A percentile compares a stretch with the other conserved stretches of the same genome.
These are phyloP conservation scores for Xylariales sp. DNA, from an alignment of 2,329 filamentous ascomycete genomes.

Conservation along the genomic window DNA sequence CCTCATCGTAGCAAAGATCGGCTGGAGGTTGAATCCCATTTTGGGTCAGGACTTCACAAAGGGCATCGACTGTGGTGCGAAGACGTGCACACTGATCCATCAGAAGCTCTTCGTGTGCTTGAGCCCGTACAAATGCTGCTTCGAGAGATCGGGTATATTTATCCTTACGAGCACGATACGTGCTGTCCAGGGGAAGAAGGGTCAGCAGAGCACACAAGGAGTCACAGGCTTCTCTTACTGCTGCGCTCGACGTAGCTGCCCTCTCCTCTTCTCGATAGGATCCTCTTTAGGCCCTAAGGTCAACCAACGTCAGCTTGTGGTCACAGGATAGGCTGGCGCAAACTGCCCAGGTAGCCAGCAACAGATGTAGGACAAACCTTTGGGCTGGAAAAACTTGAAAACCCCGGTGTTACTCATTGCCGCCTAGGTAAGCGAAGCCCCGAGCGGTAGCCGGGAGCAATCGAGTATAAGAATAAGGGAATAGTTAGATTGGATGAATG, in stretches of 20 bases:
- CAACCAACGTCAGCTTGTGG: neutral
- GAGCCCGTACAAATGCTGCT: neutral
- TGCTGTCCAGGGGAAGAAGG: too few species aligned
- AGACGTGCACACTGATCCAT: constrained; percentile 1
- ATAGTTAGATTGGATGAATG: too few species aligned
- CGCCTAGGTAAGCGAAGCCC: too few species aligned
- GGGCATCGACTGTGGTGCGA: neutral
- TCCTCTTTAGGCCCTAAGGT: constrained; percentile 1
- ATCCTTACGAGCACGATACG: constrained; percentile 6
- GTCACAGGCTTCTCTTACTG: too few species aligned
- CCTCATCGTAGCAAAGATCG: neutral
- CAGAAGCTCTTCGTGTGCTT: neutral
- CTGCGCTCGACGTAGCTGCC: constrained; percentile 5
- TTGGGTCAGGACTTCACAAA: neutral
- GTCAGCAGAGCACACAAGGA: too few species aligned
- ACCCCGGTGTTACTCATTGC: neutral
- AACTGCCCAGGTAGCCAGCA: neutral
- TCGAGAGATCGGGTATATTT: constrained; percentile 3
- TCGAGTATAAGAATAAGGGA: too few species aligned
- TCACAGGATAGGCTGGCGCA: neutral
- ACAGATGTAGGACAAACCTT: neutral
- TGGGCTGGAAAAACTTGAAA: constrained; percentile 5
- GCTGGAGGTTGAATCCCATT: constrained; percentile 1
- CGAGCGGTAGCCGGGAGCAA: too few species aligned
- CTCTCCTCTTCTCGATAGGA: constrained; percentile 1